Evolutionary conservation across 164 flowering plant genomes (phyloP), one percentile per base, ranked within the genome.

Genomic region (Pachysandra terminalis): DNA sequence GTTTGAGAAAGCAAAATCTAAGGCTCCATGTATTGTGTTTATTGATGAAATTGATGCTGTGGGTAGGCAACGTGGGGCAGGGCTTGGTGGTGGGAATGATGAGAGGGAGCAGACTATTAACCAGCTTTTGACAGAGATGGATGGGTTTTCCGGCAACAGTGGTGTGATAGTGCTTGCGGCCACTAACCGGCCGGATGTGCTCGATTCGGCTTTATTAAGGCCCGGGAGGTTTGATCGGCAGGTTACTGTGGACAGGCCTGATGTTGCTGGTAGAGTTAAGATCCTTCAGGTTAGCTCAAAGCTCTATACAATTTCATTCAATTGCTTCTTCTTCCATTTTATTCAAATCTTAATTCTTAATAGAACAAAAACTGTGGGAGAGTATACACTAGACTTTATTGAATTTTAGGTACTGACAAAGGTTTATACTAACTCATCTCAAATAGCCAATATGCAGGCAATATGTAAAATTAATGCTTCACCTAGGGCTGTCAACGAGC

Each of bases 11-110:
- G 98, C 98, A 0, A 94, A 91, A 82, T 73, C 91, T 6, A 91
- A 92, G 66, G 98, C 97, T 0, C 97, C 97, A 0, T 92, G 97
- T 80, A 92, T 92, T 79, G 96, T 92, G 72, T 92, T 95, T 45
- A 92, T 95, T 71, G 98, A 95, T 86, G 98, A 95, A 71, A 95
- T 95, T 69, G 98, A 95, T 81, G 98, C 98, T 0, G 97, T 95
- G 64, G 97, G 98, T n/a, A 85, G 97, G 81, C 96, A 90, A 85
- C 81, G 98, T 75, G 97, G 97, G 19, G 93, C 96, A 0, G 97
- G 98, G 1, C 80, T 90, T 32, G 98, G 97, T 16, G 96, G 98
- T 53, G 98, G 98, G 23, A 91, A 94, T 78, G 98, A 91, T 78
- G 97, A 92, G 86, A 86, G 97, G 59, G 97, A 95, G 85, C 96